Conservation (phyloP, 1,284 basidiomycete genomes). For the Flammula alnicola region DNA sequence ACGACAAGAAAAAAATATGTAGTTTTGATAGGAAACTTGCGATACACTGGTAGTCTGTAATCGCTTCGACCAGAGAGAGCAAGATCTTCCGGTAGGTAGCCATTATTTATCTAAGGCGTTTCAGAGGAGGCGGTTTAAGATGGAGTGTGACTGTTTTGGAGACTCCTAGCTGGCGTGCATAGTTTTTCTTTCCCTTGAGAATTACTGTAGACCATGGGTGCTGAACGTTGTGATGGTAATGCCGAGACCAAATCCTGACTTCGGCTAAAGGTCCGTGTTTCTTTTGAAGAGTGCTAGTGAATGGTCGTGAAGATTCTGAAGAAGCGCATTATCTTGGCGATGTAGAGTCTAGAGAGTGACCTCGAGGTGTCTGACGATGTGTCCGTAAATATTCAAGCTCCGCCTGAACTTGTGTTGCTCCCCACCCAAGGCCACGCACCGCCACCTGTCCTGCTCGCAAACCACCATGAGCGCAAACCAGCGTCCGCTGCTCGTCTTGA, state of each 20-base stretch:
- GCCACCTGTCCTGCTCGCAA: constrained; percentile 16
- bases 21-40: constrained; percentile 8
- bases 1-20: constrained; percentile 1
- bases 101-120: too few species aligned
- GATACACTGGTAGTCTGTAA: constrained; percentile 5
- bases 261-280: background rate
- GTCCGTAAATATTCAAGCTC: constrained; percentile 22
- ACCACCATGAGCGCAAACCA: constrained; percentile 56
- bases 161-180: too few species aligned
- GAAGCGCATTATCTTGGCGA: background rate
- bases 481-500: constrained; percentile 67
- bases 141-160: too few species aligned
- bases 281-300: background rate
- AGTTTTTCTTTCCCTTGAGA: too few species aligned
- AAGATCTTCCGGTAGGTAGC: too few species aligned
- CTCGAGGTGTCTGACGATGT: too few species aligned
- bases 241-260: background rate
- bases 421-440: constrained; percentile 14
- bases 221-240: constrained; percentile 1
- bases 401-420: constrained; percentile 9
- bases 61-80: background rate
- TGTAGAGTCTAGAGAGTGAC: background rate
- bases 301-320: too few species aligned
- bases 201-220: too few species aligned
- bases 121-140: too few species aligned